Evolutionary conservation across 225 moss, liverwort and hornwort species (phyloP).

Genomic region (Ulota crispa): DNA sequence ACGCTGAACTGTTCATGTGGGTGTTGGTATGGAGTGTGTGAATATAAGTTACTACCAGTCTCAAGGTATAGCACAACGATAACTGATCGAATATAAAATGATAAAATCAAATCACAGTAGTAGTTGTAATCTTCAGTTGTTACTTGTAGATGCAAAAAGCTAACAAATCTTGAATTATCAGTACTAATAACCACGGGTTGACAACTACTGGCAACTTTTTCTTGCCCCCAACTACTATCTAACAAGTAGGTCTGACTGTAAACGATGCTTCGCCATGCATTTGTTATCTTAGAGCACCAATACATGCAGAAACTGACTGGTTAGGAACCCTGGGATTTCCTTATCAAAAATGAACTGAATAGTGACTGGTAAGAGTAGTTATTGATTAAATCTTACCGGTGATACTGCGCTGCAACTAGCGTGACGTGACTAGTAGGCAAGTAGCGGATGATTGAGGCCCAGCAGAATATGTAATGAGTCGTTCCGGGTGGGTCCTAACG

Average conservation of each 20-base stretch:
- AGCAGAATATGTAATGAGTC: neutral
- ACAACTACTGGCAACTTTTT: too few species aligned
- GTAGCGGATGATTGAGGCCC: conserved; percentile 5
- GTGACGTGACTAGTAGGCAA: neutral
- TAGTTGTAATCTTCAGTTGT: too few species aligned
- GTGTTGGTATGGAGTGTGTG: too few species aligned
- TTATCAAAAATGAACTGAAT: neutral
- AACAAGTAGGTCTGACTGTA: neutral
- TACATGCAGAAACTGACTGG: neutral
- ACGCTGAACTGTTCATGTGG: neutral
- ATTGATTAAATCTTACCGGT: neutral
- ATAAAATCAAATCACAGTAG: too few species aligned
- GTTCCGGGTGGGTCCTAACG: neutral
- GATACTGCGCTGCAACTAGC: neutral
- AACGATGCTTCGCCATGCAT: too few species aligned
- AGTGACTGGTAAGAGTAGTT: neutral
- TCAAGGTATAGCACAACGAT: too few species aligned
- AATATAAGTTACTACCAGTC: too few species aligned
- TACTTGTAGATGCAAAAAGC: too few species aligned
- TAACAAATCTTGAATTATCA: too few species aligned
- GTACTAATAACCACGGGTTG: too few species aligned
- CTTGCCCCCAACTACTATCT: too few species aligned
- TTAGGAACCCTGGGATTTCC: neutral
- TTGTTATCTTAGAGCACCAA: neutral
- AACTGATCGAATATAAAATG: too few species aligned